Evolutionary conservation across 495 filamentous ascomycete genomes (phyloP).

Genomic region (Podospora conica): DNA sequence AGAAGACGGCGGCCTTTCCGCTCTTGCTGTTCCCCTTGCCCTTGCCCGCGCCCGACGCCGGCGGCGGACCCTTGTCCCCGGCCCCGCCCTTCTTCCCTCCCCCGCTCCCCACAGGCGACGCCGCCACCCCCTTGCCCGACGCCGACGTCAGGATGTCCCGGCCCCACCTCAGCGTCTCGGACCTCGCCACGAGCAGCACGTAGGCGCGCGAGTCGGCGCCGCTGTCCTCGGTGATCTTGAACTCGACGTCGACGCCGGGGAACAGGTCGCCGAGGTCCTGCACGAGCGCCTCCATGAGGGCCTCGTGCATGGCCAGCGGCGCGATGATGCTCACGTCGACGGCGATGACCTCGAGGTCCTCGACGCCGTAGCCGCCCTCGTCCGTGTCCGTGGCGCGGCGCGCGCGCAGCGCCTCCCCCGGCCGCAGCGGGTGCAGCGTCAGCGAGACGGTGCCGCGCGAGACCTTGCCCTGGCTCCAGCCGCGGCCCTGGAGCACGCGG

Average conservation of each 20-base stretch:
- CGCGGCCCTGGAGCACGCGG: slow-evolving; percentile 50
- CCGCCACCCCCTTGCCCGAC: slow-evolving; percentile 40
- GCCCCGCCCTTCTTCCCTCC: slow-evolving; percentile 5
- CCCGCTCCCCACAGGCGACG: slow-evolving; percentile 20
- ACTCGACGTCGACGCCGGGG: slow-evolving; percentile 42
- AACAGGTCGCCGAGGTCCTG: slow-evolving; percentile 33
- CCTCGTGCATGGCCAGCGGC: slow-evolving; percentile 39
- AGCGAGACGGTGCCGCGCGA: slow-evolving; percentile 56
- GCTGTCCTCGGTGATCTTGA: slow-evolving; percentile 52
- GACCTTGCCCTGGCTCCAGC: slow-evolving; percentile 60
- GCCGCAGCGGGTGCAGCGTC: slow-evolving; percentile 47
- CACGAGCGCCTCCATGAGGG: slow-evolving; percentile 33
- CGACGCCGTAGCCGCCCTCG: background rate
- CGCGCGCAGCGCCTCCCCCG: slow-evolving; percentile 39
- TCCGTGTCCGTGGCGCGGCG: slow-evolving; percentile 6
- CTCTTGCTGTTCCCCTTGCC: slow-evolving; percentile 9
- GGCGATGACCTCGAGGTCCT: slow-evolving; percentile 39
- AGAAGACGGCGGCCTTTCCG: slow-evolving; percentile 5
- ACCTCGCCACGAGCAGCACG: slow-evolving; percentile 66
- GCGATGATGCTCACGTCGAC: slow-evolving; percentile 57
- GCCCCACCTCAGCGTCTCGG: slow-evolving; percentile 56
- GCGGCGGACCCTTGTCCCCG: slow-evolving; percentile 33
- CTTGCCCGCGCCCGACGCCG: slow-evolving; percentile 32
- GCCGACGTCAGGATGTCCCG: slow-evolving; percentile 56
- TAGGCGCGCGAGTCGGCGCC: slow-evolving; percentile 58